Conservation (phyloP, 2,329 filamentous ascomycete species). For the Exophiala bonariae region DNA sequence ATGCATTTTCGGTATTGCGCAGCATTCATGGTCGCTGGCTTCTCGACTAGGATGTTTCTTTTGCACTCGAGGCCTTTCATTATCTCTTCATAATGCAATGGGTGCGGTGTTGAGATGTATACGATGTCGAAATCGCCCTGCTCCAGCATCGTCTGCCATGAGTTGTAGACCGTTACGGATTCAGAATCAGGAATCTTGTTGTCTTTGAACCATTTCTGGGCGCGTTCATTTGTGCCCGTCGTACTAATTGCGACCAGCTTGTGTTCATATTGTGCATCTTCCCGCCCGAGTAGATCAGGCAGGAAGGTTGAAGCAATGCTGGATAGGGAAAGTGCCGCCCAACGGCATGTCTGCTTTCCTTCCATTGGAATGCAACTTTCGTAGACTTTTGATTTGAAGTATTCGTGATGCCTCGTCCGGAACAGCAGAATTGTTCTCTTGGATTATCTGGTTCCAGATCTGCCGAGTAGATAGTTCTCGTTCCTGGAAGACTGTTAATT, state of each 20-base stretch:
- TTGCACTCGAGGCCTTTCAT: conserved; percentile 25
- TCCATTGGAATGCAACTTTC: neutral
- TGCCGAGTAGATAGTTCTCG: neutral
- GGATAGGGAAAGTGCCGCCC: conserved; percentile 28
- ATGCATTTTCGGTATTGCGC: conserved; percentile 23
- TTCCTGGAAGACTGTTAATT: neutral
- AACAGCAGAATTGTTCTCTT: conserved; percentile 3
- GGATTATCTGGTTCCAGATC: conserved; percentile 1
- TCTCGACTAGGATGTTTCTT: conserved; percentile 31
- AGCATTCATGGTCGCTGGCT: conserved; percentile 32
- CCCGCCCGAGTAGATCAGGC: conserved; percentile 27
- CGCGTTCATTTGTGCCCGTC: conserved; percentile 24
- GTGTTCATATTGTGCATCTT: conserved; percentile 24
- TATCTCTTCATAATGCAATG: conserved; percentile 30
- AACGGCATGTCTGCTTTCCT: conserved; percentile 21
- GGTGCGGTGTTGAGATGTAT: conserved; percentile 34
- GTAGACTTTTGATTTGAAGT: neutral
- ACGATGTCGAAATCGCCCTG: conserved; percentile 32
- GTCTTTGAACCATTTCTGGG: conserved; percentile 26
- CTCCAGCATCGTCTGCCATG: conserved; percentile 30
- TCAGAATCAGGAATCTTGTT: conserved; percentile 27
- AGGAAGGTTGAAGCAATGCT: conserved; percentile 30
- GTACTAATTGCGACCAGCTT: conserved; percentile 29
- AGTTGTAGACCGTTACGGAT: conserved; percentile 26
- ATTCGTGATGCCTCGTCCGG: conserved; percentile 3